Evolutionary conservation across 2,329 filamentous ascomycete genomes (phyloP).

Genomic region (Juglanconis sp.): DNA sequence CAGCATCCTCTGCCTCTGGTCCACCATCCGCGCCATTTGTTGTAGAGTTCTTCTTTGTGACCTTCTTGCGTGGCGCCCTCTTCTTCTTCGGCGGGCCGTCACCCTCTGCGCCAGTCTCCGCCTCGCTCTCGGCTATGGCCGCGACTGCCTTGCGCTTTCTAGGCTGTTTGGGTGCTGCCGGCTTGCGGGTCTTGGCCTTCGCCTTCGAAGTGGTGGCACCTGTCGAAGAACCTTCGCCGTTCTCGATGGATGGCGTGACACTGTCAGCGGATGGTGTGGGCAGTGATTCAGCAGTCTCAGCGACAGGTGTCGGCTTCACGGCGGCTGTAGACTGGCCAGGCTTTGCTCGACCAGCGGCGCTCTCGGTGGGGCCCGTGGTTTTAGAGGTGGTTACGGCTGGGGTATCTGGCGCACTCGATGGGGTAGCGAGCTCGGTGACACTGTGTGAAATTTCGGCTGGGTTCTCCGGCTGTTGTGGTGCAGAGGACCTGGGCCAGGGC

Average conservation of each 20-base stretch:
- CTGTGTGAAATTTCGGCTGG: background rate
- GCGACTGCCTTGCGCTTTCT: slow-evolving; percentile 22
- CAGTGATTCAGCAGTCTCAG: slow-evolving; percentile 3
- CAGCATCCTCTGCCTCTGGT: slow-evolving; percentile 15
- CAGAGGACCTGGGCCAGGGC: background rate
- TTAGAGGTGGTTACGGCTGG: background rate
- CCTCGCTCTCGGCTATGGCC: slow-evolving; percentile 14
- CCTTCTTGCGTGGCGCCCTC: slow-evolving; percentile 18
- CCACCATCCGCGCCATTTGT: slow-evolving; percentile 10
- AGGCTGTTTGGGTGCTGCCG: slow-evolving; percentile 13
- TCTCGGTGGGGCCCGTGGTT: background rate
- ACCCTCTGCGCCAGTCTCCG: slow-evolving; percentile 6
- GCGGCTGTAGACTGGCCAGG: background rate
- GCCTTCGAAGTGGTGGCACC: background rate
- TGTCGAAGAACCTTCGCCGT: slow-evolving; percentile 7
- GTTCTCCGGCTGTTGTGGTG: background rate
- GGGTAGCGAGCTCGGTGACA: background rate
- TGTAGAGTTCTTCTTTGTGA: slow-evolving; percentile 17
- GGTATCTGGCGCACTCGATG: background rate
- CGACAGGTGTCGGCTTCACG: background rate
- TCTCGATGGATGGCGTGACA: slow-evolving; percentile 5
- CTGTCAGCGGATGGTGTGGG: background rate
- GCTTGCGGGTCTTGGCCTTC: slow-evolving; percentile 3
- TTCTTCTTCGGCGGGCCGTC: slow-evolving; percentile 21
- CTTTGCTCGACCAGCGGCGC: background rate